Percentiles rank a stretch among this genome's conserved stretches.
These are phyloP conservation scores for Pseudogymnoascus sp. DNA, from an alignment of 2,329 filamentous ascomycete species.

Conservation along the genomic window DNA sequence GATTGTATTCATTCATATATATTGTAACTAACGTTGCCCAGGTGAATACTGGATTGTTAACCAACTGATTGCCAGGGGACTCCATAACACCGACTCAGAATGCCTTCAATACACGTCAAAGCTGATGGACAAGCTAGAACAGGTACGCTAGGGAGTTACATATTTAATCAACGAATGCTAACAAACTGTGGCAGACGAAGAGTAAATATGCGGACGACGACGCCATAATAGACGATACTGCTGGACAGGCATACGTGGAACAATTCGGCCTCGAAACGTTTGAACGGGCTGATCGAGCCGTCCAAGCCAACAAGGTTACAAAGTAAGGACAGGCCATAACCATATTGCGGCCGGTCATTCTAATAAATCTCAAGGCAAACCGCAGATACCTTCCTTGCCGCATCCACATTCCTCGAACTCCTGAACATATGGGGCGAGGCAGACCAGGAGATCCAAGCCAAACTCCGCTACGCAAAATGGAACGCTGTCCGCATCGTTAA, in stretches of 20 bases:
- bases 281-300: slow-evolving; percentile 69
- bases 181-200: slow-evolving; percentile 48
- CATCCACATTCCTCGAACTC: slow-evolving; percentile 85
- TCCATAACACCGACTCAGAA: slow-evolving; percentile 72
- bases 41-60: slow-evolving; percentile 90
- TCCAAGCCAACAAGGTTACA: slow-evolving; percentile 75
- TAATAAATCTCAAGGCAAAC: slow-evolving; percentile 56
- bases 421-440: slow-evolving; percentile 72
- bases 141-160: slow-evolving; percentile 36
- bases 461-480: slow-evolving; percentile 95
- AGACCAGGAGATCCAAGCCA: slow-evolving; percentile 68
- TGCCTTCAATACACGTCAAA: slow-evolving; percentile 70
- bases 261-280: slow-evolving; percentile 90
- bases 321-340: slow-evolving; percentile 49
- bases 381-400: slow-evolving; percentile 86
- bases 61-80: slow-evolving; percentile 71
- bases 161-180: not conserved
- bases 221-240: slow-evolving; percentile 74
- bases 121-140: slow-evolving; percentile 87
- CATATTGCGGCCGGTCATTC: slow-evolving; percentile 2
- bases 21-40: slow-evolving; percentile 27
- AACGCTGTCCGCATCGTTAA: slow-evolving; percentile 86
- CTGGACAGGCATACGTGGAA: slow-evolving; percentile 85
- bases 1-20: not conserved
- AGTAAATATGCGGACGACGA: slow-evolving; percentile 66